Evolutionary conservation across 106 monocot genomes (phyloP), one percentile per base, ranked within the genome.

Genomic region (Chionographis japonica): DNA sequence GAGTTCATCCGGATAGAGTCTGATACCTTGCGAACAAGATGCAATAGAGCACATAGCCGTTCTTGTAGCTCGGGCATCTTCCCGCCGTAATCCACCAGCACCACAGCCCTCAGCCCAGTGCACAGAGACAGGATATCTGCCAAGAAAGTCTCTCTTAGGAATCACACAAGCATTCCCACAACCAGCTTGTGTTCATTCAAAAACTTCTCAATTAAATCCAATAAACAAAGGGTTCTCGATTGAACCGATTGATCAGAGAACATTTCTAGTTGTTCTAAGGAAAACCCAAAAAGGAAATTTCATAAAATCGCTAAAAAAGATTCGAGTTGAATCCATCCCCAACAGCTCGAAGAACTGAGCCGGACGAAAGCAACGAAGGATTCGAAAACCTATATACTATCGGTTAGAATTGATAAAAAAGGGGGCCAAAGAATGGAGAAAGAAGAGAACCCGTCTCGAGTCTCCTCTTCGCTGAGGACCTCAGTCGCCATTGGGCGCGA

Each of bases 31-130:
- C 57, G 83, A 67, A 80, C 77, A 55, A 72, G 62, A 13, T 70
- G 52, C n/a, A 90, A 18, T 15, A 90, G 78, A 12, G 14, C 17
- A 27, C 78, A 80, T 7, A 90, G 75, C 56, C 83, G 70, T 14
- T 81, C 80, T 61, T 81, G 76, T 19, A 90, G 78, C 60, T 86
- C 62, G n/a, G 90, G 90, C 81, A 90, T 80, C 55, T 76, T 79
- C 8, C 90, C 90, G 12, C 78, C 90, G 62, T 90, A 90, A 46
- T 90, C 86, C 50, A 90, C 80, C 71, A 90, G 75, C 14, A 83
- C 76, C 9, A 79, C 86, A 12, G 90, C 75, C 63, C 90, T 72
- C 65, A 90, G 36, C 66, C 90, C 62, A 20, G 81, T 86, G 69
- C 75, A 73, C 52, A 90, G 60, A 18, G 76, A 64, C 41, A 84